Evolutionary conservation across 139 green algal genomes (phyloP).

Genomic region (Nannochloris sp.): DNA sequence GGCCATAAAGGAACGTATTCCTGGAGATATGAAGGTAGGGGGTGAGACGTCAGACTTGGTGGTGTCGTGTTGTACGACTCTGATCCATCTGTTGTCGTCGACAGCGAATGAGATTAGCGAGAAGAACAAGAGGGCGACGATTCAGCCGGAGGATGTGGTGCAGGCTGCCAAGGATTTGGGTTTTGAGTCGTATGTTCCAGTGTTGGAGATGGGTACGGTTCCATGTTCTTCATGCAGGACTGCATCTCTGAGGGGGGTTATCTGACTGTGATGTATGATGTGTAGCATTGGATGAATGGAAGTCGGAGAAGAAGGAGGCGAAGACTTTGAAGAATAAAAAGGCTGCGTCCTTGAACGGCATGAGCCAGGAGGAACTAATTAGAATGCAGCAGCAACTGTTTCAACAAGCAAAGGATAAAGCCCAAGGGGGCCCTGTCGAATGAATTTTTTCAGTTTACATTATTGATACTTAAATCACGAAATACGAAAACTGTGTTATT

Average conservation of each 20-base stretch:
- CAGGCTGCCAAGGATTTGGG: conserved; percentile 45
- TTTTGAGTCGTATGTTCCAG: conserved; percentile 36
- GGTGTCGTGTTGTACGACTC: conserved; percentile 39
- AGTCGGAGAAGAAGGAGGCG: conserved; percentile 32
- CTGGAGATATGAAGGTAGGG: conserved; percentile 32
- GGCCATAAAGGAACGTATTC: conserved; percentile 39
- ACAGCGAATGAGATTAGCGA: conserved; percentile 52
- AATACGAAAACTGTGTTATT: conserved; percentile 21
- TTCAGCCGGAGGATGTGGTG: conserved; percentile 56
- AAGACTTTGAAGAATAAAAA: conserved; percentile 13
- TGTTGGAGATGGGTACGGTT: neutral
- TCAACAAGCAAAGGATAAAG: conserved; percentile 21
- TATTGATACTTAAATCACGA: conserved; percentile 3
- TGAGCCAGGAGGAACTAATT: conserved; percentile 31
- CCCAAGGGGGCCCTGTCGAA: conserved; percentile 13
- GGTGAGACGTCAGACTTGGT: conserved; percentile 36
- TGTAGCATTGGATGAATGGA: conserved; percentile 26
- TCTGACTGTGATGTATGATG: no score
- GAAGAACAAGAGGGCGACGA: conserved; percentile 43
- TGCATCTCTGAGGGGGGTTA: no score
- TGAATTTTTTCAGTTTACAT: conserved; percentile 2
- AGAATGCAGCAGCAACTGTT: conserved; percentile 41
- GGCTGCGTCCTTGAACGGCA: conserved; percentile 4
- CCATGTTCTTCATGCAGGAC: neutral
- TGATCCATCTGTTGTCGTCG: conserved; percentile 27